These are phyloP conservation scores for Serendipita sp. DNA, from an alignment of 768 basidiomycete genomes.

Conservation along the genomic window DNA sequence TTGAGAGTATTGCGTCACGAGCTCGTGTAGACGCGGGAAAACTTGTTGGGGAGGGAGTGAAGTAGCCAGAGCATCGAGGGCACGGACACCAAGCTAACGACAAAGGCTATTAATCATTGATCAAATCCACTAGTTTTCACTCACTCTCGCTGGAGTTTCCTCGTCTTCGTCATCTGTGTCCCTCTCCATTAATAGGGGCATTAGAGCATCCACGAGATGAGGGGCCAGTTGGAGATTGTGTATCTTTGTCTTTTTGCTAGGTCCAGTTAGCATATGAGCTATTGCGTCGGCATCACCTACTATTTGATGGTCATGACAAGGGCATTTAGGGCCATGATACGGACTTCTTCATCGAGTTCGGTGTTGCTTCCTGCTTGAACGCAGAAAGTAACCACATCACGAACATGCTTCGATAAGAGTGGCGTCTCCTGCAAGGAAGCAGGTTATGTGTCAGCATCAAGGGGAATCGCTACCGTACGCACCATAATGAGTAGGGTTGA, in stretches of 20 bases:
- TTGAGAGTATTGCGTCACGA: constrained; percentile 73
- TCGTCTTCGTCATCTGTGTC: constrained; percentile 92
- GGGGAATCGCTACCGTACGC: constrained; percentile 16
- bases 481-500: constrained; percentile 91
- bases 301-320: constrained; percentile 97
- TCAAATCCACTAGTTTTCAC: constrained; percentile 17
- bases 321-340: constrained; percentile 81
- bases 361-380: constrained; percentile 69
- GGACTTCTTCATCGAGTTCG: constrained; percentile 57
- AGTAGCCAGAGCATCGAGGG: constrained; percentile 84
- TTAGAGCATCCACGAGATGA: constrained; percentile 75
- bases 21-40: constrained; percentile 74
- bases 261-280: constrained; percentile 10
- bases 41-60: constrained; percentile 88
- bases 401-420: constrained; percentile 76
- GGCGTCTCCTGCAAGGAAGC: constrained; percentile 62
- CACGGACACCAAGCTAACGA: constrained; percentile 84
- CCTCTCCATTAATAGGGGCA: constrained; percentile 87
- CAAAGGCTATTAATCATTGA: neutral
- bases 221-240: constrained; percentile 72
- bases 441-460: neutral
- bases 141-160: constrained; percentile 77
- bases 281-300: constrained; percentile 27
- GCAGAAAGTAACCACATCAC: constrained; percentile 78
- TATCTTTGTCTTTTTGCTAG: constrained; percentile 90